These are phyloP conservation scores for Phytophthora fragariae DNA, from an alignment of 352 stramenopile genomes.

Conservation along the genomic window DNA sequence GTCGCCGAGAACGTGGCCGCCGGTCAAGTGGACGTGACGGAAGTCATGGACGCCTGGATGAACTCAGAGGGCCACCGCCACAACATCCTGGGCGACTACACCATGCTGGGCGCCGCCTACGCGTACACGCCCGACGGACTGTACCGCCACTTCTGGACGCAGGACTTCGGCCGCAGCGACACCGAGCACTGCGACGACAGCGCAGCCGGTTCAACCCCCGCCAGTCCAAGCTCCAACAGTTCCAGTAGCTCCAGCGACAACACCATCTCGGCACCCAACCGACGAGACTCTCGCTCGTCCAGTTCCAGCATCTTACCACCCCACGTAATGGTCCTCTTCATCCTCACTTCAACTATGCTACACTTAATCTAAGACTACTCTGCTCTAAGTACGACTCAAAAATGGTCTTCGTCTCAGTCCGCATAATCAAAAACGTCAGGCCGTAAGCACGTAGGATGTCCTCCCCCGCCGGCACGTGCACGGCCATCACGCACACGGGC, in stretches of 20 bases:
- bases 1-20: conserved; percentile 55
- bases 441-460: conserved; percentile 6
- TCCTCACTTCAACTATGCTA: conserved; percentile 8
- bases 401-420: background rate
- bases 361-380: background rate
- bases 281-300: conserved; percentile 12
- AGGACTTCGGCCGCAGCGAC: conserved; percentile 56
- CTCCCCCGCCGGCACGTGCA: conserved; percentile 31
- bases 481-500: conserved; percentile 72
- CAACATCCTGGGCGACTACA: conserved; percentile 54
- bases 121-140: conserved; percentile 28
- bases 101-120: conserved; percentile 55
- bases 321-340: background rate
- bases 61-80: conserved; percentile 46
- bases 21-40: conserved; percentile 40
- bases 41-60: conserved; percentile 55
- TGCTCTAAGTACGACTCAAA: conserved; percentile 15
- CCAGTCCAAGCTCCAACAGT: background rate
- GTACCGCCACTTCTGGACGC: conserved; percentile 66
- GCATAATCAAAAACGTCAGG: conserved; percentile 16
- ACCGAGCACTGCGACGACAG: conserved; percentile 44
- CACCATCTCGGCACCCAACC: conserved; percentile 22
- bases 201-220: background rate
- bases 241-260: conserved; percentile 17
- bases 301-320: background rate